A percentile compares a stretch with the other conserved stretches of the same genome.
These are phyloP conservation scores for Syzygium aqueum DNA, from an alignment of 345 rosid species.

Conservation along the genomic window DNA sequence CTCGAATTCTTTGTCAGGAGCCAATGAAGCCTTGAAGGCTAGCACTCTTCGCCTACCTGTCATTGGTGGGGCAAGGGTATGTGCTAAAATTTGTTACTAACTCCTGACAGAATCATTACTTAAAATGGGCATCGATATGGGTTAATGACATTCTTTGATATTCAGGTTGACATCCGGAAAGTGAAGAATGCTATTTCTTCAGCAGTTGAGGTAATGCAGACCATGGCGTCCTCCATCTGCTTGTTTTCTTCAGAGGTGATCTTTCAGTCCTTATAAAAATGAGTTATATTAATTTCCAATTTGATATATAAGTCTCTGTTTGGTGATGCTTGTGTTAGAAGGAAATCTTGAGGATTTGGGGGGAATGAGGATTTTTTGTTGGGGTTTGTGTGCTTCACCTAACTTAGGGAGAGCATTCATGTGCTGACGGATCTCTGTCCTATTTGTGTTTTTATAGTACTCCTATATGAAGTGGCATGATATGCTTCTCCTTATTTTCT, in stretches of 20 bases:
- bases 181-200: slow-evolving; percentile 75
- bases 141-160: background rate
- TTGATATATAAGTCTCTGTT: background rate
- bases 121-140: background rate
- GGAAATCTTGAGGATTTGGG: background rate
- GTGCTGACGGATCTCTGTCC: background rate
- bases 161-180: slow-evolving; percentile 70
- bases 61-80: slow-evolving; percentile 69
- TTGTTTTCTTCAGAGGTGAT: slow-evolving; percentile 57
- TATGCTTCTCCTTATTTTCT: background rate
- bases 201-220: slow-evolving; percentile 85
- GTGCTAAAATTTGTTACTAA: background rate
- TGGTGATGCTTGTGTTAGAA: background rate
- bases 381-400: background rate
- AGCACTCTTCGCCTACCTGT: slow-evolving; percentile 90
- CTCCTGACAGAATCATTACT: background rate
- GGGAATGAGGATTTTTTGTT: background rate
- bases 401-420: background rate
- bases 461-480: background rate
- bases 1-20: slow-evolving; percentile 60
- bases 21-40: slow-evolving; percentile 63
- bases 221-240: slow-evolving; percentile 76
- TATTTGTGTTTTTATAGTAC: background rate
- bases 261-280: background rate
- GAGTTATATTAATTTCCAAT: background rate